Evolutionary conservation across 164 flowering plant genomes (phyloP).

Genomic region (Vitis rupestris): DNA sequence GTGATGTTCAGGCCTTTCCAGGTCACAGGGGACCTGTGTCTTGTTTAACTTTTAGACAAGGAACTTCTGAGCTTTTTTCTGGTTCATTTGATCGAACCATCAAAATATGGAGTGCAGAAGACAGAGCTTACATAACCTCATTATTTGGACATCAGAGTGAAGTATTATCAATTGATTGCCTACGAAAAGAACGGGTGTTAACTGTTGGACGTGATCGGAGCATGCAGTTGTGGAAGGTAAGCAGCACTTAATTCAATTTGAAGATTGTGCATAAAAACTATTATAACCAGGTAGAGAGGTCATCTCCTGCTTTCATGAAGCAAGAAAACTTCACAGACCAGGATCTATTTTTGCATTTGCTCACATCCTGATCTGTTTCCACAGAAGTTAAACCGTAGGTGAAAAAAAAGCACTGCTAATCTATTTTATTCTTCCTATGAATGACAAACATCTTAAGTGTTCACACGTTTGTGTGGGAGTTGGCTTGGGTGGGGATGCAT

Average conservation of each 20-base stretch:
- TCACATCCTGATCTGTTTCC: too few species aligned
- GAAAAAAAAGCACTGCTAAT: too few species aligned
- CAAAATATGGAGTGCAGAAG: constrained; percentile 92
- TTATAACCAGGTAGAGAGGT: too few species aligned
- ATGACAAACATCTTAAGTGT: too few species aligned
- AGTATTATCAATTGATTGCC: constrained; percentile 70
- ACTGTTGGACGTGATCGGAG: constrained; percentile 92
- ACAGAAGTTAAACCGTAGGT: too few species aligned
- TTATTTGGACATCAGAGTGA: constrained; percentile 93
- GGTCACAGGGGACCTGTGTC: constrained; percentile 93
- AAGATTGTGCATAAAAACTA: too few species aligned
- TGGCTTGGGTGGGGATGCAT: too few species aligned
- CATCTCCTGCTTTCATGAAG: too few species aligned
- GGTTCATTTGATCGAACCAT: constrained; percentile 89
- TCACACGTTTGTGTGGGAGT: too few species aligned
- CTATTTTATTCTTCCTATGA: too few species aligned
- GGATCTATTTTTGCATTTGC: too few species aligned
- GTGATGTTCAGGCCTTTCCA: constrained; percentile 72
- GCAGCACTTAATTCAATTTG: neutral
- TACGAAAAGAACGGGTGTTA: constrained; percentile 75
- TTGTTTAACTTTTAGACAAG: constrained; percentile 84
- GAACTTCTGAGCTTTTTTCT: constrained; percentile 77
- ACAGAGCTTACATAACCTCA: constrained; percentile 73
- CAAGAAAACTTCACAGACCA: too few species aligned
- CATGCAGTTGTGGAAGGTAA: constrained; percentile 88